Conservation (phyloP, 495 filamentous ascomycete genomes). For the Trichoderma erinaceum region DNA sequence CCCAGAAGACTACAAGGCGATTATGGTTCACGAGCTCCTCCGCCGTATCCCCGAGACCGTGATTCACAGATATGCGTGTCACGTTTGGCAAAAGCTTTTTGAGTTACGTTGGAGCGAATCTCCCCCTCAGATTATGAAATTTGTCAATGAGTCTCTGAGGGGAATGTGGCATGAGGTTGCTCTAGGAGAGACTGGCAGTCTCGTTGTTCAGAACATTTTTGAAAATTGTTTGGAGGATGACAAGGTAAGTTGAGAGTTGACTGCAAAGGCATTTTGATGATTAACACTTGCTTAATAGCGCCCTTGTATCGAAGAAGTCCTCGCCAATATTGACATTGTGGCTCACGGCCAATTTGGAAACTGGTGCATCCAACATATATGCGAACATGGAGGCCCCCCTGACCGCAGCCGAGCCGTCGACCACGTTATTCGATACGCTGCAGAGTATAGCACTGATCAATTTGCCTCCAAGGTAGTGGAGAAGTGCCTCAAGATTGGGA, state of each 20-base stretch:
- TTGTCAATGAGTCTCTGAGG: slow-evolving; percentile 88
- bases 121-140: slow-evolving; percentile 96
- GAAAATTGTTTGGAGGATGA: slow-evolving; percentile 98
- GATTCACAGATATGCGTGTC: slow-evolving; percentile 95
- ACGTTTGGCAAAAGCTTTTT: slow-evolving; percentile 99
- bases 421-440: slow-evolving; percentile 84
- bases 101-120: slow-evolving; percentile 92
- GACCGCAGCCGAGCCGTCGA: slow-evolving; percentile 92
- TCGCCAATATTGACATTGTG: slow-evolving; percentile 88
- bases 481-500: slow-evolving; percentile 97
- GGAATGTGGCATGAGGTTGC: slow-evolving; percentile 99
- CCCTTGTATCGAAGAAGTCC: slow-evolving; percentile 92
- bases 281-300: slow-evolving; percentile 50
- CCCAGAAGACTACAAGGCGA: slow-evolving; percentile 93
- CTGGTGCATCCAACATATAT: slow-evolving; percentile 99
- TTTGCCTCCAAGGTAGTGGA: slow-evolving; percentile 99
- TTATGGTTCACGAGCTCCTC: slow-evolving; percentile 95
- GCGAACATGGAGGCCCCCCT: slow-evolving; percentile 86
- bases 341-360: slow-evolving; percentile 99
- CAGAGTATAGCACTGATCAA: slow-evolving; percentile 98
- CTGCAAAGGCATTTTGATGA: background rate
- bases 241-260: slow-evolving; percentile 56
- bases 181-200: slow-evolving; percentile 89
- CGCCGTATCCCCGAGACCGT: slow-evolving; percentile 96
- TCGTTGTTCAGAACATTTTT: slow-evolving; percentile 99